Evolutionary conservation across 495 filamentous ascomycete genomes (phyloP).

Genomic region (Penicillium cinerascens): DNA sequence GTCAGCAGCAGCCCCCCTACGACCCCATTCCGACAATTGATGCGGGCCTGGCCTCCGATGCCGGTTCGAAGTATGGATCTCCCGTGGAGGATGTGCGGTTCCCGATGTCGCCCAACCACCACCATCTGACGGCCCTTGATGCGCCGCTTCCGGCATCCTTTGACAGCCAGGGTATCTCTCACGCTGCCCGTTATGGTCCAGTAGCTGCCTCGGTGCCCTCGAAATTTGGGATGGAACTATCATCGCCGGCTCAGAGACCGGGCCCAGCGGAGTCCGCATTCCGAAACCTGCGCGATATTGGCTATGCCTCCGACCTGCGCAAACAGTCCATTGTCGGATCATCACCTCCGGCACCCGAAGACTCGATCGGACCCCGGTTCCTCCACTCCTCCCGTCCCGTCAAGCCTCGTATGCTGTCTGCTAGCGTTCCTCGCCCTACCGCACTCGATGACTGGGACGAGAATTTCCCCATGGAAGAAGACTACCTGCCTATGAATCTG

Average conservation of each 20-base stretch:
- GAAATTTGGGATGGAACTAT: constrained; percentile 81
- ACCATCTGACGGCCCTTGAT: constrained; percentile 80
- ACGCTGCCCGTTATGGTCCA: constrained; percentile 82
- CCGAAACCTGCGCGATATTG: constrained; percentile 76
- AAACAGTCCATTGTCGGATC: constrained; percentile 56
- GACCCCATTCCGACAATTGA: constrained; percentile 72
- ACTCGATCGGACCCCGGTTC: constrained; percentile 58
- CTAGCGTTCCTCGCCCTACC: constrained; percentile 66
- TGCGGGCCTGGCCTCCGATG: constrained; percentile 71
- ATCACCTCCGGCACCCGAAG: constrained; percentile 58
- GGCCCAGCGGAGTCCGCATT: constrained; percentile 64
- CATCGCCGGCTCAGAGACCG: constrained; percentile 60
- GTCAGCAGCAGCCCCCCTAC: constrained; percentile 39
- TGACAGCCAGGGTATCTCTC: constrained; percentile 92
- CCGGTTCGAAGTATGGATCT: constrained; percentile 82
- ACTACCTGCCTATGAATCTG: constrained; percentile 80
- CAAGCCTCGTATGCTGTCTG: constrained; percentile 66
- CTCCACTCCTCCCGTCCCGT: constrained; percentile 82
- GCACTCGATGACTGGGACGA: constrained; percentile 74
- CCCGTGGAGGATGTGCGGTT: constrained; percentile 69
- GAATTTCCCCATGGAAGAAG: constrained; percentile 88
- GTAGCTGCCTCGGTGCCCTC: constrained; percentile 91
- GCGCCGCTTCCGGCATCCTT: constrained; percentile 93
- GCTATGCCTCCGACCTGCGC: constrained; percentile 68
- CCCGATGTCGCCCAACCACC: constrained; percentile 65